These are phyloP conservation scores for Fusarium chuoi DNA, from an alignment of 2,329 filamentous ascomycete genomes.

Conservation along the genomic window DNA sequence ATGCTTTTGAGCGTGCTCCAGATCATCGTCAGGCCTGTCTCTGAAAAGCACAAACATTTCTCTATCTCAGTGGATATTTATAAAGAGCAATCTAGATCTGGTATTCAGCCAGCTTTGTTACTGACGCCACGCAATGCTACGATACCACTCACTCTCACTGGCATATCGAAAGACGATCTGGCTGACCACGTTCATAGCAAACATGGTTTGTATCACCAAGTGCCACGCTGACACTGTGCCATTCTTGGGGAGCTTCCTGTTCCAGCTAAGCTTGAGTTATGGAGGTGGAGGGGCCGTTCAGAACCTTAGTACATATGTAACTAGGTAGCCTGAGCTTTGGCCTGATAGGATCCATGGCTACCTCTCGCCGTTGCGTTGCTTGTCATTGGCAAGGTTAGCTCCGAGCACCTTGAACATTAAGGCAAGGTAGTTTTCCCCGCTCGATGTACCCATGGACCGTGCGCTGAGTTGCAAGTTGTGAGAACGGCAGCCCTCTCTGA, in stretches of 20 bases:
- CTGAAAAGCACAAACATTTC: not conserved
- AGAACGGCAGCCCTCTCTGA: constrained; percentile 25
- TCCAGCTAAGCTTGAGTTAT: constrained; percentile 30
- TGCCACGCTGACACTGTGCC: constrained; percentile 37
- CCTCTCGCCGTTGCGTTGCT: constrained; percentile 18
- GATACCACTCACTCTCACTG: constrained; percentile 11
- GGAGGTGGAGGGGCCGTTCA: constrained; percentile 13
- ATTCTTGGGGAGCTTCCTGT: constrained; percentile 41
- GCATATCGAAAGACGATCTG: constrained; percentile 2
- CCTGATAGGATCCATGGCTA: constrained; percentile 3
- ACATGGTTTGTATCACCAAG: constrained; percentile 4
- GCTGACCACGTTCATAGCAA: constrained; percentile 5
- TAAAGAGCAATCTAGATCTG: not conserved
- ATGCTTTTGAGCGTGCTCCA: not conserved
- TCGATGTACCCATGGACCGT: constrained; percentile 34
- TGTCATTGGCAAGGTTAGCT: constrained; percentile 29
- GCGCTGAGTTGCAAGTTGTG: constrained; percentile 27
- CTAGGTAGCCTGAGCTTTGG: constrained; percentile 13
- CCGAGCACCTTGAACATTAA: constrained; percentile 12
- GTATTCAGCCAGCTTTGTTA: not conserved
- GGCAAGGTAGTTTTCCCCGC: constrained; percentile 35
- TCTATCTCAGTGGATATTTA: not conserved
- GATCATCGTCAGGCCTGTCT: not conserved
- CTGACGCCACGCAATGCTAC: constrained; percentile 29
- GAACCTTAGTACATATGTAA: constrained; percentile 18